Percentiles rank a stretch among this genome's conserved stretches.
Evolutionary conservation across 495 filamentous ascomycete genomes (phyloP).

Genomic region (Penicillium pulvis): DNA sequence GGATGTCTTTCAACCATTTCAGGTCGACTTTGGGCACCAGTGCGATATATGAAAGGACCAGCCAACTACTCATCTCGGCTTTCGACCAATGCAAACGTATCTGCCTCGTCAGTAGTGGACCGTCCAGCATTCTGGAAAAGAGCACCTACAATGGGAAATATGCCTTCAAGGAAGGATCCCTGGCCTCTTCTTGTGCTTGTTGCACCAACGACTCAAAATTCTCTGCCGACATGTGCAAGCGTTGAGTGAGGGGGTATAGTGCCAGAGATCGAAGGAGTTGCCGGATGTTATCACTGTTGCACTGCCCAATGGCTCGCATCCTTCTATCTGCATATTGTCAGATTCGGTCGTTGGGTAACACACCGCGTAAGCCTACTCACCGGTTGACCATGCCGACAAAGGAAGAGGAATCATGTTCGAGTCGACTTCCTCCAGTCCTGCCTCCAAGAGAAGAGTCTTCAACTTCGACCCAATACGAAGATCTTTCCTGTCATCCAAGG

Average conservation of each 20-base stretch:
- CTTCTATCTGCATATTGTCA: constrained; percentile 52
- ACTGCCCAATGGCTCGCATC: constrained; percentile 61
- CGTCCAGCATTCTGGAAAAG: background rate
- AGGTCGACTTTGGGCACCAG: background rate
- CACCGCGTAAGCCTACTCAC: constrained; percentile 45
- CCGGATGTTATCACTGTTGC: constrained; percentile 62
- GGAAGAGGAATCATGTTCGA: constrained; percentile 69
- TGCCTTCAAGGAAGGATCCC: constrained; percentile 64
- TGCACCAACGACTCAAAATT: constrained; percentile 66
- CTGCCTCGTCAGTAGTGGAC: constrained; percentile 24
- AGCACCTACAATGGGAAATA: constrained; percentile 73
- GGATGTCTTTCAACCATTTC: background rate
- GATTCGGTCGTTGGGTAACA: background rate
- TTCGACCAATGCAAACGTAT: constrained; percentile 61
- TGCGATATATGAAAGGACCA: background rate
- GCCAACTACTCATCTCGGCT: constrained; percentile 29
- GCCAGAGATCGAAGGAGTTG: constrained; percentile 62
- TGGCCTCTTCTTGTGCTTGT: constrained; percentile 67
- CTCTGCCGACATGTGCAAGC: constrained; percentile 59
- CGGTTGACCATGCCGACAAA: constrained; percentile 72
- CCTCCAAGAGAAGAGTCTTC: constrained; percentile 59
- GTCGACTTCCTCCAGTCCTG: constrained; percentile 77
- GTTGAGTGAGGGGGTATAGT: constrained; percentile 62
- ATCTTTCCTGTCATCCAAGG: constrained; percentile 69
- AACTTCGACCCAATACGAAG: constrained; percentile 67